Conservation (phyloP, 441 rosid genomes). For the Rhodomyrtus psidioides region DNA sequence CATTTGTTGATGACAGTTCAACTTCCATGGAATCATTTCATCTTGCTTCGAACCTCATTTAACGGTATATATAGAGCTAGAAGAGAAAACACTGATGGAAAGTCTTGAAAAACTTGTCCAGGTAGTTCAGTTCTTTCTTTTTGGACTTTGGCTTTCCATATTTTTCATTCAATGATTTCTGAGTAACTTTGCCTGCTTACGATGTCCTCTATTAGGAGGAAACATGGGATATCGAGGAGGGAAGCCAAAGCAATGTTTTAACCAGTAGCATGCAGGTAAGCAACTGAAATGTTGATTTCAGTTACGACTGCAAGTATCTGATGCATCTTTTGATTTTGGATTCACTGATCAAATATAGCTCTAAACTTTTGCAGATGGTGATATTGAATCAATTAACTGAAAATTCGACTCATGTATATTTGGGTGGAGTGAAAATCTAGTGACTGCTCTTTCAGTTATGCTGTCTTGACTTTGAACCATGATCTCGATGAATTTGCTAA, state of each 20-base stretch:
- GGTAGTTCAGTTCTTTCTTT: slow-evolving; percentile 34
- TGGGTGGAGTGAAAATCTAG: background rate
- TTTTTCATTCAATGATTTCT: background rate
- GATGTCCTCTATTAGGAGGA: slow-evolving; percentile 57
- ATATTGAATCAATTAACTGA: background rate
- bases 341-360: background rate
- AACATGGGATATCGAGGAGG: slow-evolving; percentile 98
- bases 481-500: background rate
- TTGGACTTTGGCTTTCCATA: background rate
- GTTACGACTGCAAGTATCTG: background rate
- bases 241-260: slow-evolving; percentile 90
- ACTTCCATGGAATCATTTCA: slow-evolving; percentile 96
- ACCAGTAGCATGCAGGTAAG: slow-evolving; percentile 96
- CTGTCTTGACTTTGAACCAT: background rate
- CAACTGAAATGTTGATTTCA: background rate
- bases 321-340: background rate
- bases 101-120: slow-evolving; percentile 92
- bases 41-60: slow-evolving; percentile 99
- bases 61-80: slow-evolving; percentile 81
- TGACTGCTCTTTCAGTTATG: background rate
- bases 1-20: slow-evolving; percentile 57
- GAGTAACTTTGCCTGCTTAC: slow-evolving; percentile 13
- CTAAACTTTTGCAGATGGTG: background rate
- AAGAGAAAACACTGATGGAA: slow-evolving; percentile 99
- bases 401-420: background rate